Evolutionary conservation across 1,284 basidiomycete genomes (phyloP).

Genomic region (Moesziomyces globuligerus): DNA sequence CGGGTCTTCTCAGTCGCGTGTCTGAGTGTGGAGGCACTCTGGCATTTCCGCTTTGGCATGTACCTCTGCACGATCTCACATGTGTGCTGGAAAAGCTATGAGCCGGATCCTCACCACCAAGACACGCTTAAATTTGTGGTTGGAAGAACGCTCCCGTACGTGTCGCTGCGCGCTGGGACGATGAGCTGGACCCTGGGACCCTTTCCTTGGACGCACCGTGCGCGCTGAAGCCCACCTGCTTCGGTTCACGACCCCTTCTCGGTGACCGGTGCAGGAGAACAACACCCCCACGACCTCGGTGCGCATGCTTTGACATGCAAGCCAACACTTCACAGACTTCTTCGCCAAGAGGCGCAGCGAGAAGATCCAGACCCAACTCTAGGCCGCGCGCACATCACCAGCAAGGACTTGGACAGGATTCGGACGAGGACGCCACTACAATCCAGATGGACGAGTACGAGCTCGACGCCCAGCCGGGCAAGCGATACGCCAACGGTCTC

Average conservation of each 20-base stretch:
- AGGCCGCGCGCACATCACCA: slow-evolving; percentile 14
- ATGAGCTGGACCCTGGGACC: slow-evolving; percentile 11
- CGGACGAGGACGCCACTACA: slow-evolving; percentile 36
- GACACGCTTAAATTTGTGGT: not conserved
- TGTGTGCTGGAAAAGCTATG: no score
- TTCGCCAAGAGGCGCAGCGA: slow-evolving; percentile 42
- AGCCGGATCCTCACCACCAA: not conserved
- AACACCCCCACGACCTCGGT: not conserved
- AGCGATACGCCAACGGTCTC: slow-evolving; percentile 6
- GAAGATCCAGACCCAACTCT: slow-evolving; percentile 23
- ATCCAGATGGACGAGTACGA: slow-evolving; percentile 41
- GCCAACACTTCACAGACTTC: slow-evolving; percentile 25
- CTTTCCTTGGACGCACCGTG: not conserved
- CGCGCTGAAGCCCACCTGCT: slow-evolving; percentile 5
- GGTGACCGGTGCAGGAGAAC: not conserved
- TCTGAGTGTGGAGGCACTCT: slow-evolving; percentile 24
- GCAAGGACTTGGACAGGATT: slow-evolving; percentile 25
- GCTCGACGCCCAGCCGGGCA: slow-evolving; percentile 11
- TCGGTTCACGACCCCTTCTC: not conserved
- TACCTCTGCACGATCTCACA: slow-evolving; percentile 10
- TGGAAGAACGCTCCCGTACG: slow-evolving; percentile 9
- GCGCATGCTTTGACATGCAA: slow-evolving; percentile 28
- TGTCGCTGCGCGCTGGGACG: not conserved
- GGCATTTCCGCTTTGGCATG: no score
- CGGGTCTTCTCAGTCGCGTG: not conserved